phyloP scores from a whole-genome alignment of 179 eudicot species.

The Vitellaria paradoxa region DNA sequence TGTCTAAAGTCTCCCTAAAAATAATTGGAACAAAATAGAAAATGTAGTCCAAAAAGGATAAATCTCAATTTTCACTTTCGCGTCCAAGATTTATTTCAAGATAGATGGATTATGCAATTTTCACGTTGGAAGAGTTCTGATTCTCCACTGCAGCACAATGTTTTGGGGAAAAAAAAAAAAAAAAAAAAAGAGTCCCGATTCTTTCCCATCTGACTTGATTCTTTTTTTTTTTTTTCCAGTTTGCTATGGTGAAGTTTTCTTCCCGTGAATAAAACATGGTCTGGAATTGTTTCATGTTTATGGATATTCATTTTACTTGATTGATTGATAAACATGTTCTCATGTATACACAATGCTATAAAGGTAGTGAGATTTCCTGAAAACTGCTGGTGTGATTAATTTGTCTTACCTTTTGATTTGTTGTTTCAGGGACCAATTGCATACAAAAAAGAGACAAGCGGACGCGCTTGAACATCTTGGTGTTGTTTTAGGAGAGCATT shows the following conservation, averaged over 20 bases:
- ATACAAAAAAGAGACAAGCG: conserved; percentile 32
- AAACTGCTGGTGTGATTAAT: neutral
- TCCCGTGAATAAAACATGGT: neutral
- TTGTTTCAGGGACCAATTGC: conserved; percentile 40
- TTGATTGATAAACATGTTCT: neutral
- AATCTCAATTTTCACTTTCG: neutral
- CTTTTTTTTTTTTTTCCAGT: neutral
- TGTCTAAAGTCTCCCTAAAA: neutral
- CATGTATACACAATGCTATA: neutral
- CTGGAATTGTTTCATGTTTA: neutral
- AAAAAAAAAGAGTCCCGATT: no score
- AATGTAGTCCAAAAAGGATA: neutral
- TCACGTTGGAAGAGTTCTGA: neutral
- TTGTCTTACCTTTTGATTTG: neutral
- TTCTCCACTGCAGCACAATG: neutral
- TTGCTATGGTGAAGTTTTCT: neutral
- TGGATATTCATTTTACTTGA: neutral
- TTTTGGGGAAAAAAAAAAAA: no score
- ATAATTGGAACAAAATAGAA: neutral
- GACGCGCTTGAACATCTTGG: conserved; percentile 31
- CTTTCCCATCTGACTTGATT: no score
- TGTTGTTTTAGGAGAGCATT: conserved; percentile 33
- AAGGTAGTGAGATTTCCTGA: neutral
- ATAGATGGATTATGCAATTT: neutral
- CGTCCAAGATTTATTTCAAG: neutral